Evolutionary conservation across 352 stramenopile species (phyloP).

Genomic region (Pythium sp.): DNA sequence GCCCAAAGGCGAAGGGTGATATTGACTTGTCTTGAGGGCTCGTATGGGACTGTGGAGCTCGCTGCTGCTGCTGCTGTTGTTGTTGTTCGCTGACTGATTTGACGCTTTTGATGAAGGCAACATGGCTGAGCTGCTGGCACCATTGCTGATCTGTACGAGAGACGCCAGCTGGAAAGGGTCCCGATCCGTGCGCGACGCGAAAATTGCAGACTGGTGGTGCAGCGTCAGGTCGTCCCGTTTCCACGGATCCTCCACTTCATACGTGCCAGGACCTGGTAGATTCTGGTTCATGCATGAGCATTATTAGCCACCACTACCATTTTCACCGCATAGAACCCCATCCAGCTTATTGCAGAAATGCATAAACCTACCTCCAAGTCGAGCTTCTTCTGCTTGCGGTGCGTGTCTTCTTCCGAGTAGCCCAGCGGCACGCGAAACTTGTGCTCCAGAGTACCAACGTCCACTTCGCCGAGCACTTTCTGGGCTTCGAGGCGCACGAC

Average conservation of each 20-base stretch:
- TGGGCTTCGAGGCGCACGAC: constrained; percentile 59
- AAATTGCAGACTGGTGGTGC: constrained; percentile 18
- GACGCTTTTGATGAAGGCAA: not conserved
- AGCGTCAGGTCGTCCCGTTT: constrained; percentile 9
- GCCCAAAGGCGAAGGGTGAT: not conserved
- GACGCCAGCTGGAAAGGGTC: constrained; percentile 21
- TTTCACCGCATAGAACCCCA: not conserved
- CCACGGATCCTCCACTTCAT: constrained; percentile 39
- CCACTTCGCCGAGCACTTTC: constrained; percentile 46
- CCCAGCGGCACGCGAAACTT: constrained; percentile 51
- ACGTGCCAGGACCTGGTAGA: constrained; percentile 48
- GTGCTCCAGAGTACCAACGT: constrained; percentile 46
- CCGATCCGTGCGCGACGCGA: constrained; percentile 13
- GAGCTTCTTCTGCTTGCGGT: constrained; percentile 10
- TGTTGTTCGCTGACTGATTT: not conserved
- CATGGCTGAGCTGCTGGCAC: not conserved
- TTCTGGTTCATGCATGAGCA: constrained; percentile 23
- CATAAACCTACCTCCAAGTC: constrained; percentile 23
- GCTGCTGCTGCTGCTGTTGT: not conserved
- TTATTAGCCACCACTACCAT: not conserved
- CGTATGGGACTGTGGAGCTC: not conserved
- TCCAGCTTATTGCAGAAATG: not conserved
- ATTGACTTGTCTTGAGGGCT: not conserved
- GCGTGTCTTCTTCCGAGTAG: constrained; percentile 42
- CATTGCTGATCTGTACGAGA: not conserved